These are phyloP conservation scores for Plantago ovata DNA, from an alignment of 257 asterid genomes.

Conservation along the genomic window DNA sequence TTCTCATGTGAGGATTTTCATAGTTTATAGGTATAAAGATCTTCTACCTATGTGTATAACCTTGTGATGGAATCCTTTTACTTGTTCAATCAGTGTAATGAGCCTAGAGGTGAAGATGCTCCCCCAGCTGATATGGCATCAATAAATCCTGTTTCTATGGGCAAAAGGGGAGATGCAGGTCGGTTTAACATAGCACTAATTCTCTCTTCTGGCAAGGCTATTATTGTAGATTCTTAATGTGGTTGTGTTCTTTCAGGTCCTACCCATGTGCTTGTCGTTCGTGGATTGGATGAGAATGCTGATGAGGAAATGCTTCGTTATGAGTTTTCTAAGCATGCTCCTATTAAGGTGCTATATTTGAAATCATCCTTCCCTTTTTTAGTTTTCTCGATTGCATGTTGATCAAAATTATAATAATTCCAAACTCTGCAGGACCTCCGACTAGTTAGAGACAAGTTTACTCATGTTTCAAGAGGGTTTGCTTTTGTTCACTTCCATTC, in stretches of 20 bases:
- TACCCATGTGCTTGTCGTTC: constrained; percentile 94
- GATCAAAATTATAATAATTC: constrained; percentile 15
- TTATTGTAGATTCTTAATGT: constrained; percentile 18
- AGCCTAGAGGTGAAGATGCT: constrained; percentile 92
- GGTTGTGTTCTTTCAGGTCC: constrained; percentile 61
- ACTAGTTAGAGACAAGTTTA: constrained; percentile 94
- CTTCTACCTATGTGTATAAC: neutral
- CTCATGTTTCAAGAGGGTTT: constrained; percentile 97
- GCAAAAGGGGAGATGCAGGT: constrained; percentile 96
- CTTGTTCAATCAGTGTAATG: constrained; percentile 67
- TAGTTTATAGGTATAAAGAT: constrained; percentile 4
- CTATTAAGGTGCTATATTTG: constrained; percentile 64
- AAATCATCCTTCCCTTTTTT: neutral
- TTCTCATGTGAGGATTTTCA: neutral
- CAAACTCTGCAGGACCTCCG: constrained; percentile 74
- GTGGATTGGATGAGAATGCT: constrained; percentile 98
- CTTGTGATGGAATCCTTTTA: constrained; percentile 15
- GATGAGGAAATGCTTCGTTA: constrained; percentile 99
- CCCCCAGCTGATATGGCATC: constrained; percentile 94
- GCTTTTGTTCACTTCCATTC: constrained; percentile 91
- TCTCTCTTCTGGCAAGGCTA: constrained; percentile 2
- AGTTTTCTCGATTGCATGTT: constrained; percentile 12
- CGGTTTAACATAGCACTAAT: constrained; percentile 16
- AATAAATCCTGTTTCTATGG: constrained; percentile 47
- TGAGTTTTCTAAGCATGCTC: constrained; percentile 92